These are phyloP conservation scores for Tetrapisispora fleetii DNA, from an alignment of 805 yeast species.

Conservation along the genomic window DNA sequence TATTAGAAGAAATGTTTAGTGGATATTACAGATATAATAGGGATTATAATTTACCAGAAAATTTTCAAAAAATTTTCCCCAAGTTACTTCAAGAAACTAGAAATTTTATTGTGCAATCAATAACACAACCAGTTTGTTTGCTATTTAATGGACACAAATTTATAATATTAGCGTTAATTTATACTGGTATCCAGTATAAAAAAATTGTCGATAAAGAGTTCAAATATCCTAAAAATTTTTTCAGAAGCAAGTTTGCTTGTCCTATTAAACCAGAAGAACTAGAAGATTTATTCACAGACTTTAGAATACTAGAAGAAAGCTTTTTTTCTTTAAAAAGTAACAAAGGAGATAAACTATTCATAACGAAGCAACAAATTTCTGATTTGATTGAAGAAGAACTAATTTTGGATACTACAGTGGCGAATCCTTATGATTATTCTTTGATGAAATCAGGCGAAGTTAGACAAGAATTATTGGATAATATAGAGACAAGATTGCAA, in stretches of 20 bases:
- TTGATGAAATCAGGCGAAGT: conserved; percentile 23
- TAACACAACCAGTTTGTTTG: conserved; percentile 29
- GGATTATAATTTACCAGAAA: conserved; percentile 20
- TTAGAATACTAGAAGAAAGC: conserved; percentile 25
- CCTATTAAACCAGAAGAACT: conserved; percentile 14
- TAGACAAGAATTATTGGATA: conserved; percentile 21
- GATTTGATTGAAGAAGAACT: conserved; percentile 19
- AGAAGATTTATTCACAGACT: conserved; percentile 21
- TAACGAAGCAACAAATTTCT: conserved; percentile 16
- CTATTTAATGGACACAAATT: conserved; percentile 27
- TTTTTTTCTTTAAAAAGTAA: conserved; percentile 29
- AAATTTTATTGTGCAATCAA: conserved; percentile 28
- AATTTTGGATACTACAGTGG: background rate
- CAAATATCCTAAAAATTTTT: conserved; percentile 25
- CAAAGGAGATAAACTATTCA: conserved; percentile 23
- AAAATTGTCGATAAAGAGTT: conserved; percentile 19
- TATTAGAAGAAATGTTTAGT: conserved; percentile 28
- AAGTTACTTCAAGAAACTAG: conserved; percentile 27
- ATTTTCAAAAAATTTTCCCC: conserved; percentile 23
- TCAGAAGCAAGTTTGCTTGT: conserved; percentile 21
- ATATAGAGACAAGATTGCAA: conserved; percentile 19
- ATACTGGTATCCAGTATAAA: conserved; percentile 25
- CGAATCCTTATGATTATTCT: conserved; percentile 12
- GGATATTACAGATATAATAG: conserved; percentile 25
- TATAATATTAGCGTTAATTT: conserved; percentile 22